Base-by-base conservation (phyloP, 1,284 basidiomycete genomes). In the Rhodotorula sp. region DNA sequence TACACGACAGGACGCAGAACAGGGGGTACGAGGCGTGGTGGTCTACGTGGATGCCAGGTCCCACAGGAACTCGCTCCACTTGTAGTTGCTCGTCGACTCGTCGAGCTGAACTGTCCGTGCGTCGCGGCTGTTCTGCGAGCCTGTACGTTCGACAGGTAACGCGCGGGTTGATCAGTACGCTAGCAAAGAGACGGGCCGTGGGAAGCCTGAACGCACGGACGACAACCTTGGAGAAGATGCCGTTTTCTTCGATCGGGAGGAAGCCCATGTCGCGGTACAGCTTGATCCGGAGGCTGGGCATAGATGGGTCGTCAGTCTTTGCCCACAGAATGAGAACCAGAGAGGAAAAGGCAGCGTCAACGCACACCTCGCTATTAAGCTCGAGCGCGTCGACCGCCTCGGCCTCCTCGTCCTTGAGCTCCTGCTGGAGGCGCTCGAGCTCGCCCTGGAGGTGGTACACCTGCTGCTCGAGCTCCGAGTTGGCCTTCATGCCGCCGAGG, bases 181-280 rank as follows among this genome's bases (percentile, higher is more conserved):
- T 0, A 19, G n/a, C n/a, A 8, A 27, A 32, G 34, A 7, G 54
- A 27, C 27, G 36, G 29, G 10, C 15, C 8, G 21, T 32, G 2
- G 41, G 15, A 54, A 9, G 64, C 4, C 25, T 7, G 46, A 13
- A 66, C 74, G 34, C 25, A 69, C 74, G 74, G 37, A 76, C 75
- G 66, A 76, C 62, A 29, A 76, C 48, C 57, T 72, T 74, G 55
- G 59, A 54, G 55, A 64, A 68, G 34, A 61, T 46, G 37, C 74
- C 75, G 48, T 66, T 54, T n/a, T 74, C 65, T 36, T 74, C 67
- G 44, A 72, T 37, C 1, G 75, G 75, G 2, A 70, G 73, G 73
- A 76, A 76, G 15, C 75, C 75, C 51, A 75, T 50, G 37, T 73
- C 69, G 29, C 73, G 68, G 59, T 72, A 76, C 48, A 76, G 46